phyloP scores from a whole-genome alignment of 176 grass and related monocot genomes.

The Neostapfia colusana region DNA sequence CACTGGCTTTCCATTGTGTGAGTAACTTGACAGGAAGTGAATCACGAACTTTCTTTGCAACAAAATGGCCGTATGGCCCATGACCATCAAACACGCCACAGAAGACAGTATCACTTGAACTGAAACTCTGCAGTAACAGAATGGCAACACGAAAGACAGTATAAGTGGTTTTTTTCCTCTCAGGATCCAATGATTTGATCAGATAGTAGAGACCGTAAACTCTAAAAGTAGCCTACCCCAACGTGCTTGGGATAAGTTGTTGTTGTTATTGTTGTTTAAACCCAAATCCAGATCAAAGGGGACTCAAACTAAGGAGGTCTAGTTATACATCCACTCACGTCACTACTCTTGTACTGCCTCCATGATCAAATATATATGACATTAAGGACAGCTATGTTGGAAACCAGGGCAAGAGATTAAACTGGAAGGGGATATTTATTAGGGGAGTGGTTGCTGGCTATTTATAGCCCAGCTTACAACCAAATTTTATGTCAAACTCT shows the following conservation, averaged over 20 bases:
- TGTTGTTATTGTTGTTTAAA: too few species aligned
- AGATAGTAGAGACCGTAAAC: constrained; percentile 2
- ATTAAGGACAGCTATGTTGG: not conserved
- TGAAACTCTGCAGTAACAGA: constrained; percentile 65
- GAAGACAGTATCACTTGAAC: constrained; percentile 62
- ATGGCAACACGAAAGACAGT: not conserved
- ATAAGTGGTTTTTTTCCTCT: not conserved
- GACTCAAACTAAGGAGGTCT: not conserved
- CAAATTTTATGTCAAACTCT: too few species aligned
- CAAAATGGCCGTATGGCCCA: constrained; percentile 94
- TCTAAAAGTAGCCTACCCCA: constrained; percentile 21
- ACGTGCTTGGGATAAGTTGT: too few species aligned
- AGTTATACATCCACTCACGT: not conserved
- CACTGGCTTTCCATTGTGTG: constrained; percentile 60
- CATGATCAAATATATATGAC: not conserved
- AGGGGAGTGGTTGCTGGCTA: too few species aligned
- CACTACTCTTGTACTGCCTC: not conserved
- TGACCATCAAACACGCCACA: constrained; percentile 97
- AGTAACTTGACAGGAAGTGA: constrained; percentile 87
- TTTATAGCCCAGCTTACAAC: too few species aligned
- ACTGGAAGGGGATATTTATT: too few species aligned
- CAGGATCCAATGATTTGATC: constrained; percentile 8
- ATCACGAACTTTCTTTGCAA: constrained; percentile 95
- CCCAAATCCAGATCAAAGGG: not conserved
- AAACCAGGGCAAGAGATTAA: too few species aligned